Conservation (phyloP, 495 filamentous ascomycete genomes). For the Podospora didyma region DNA sequence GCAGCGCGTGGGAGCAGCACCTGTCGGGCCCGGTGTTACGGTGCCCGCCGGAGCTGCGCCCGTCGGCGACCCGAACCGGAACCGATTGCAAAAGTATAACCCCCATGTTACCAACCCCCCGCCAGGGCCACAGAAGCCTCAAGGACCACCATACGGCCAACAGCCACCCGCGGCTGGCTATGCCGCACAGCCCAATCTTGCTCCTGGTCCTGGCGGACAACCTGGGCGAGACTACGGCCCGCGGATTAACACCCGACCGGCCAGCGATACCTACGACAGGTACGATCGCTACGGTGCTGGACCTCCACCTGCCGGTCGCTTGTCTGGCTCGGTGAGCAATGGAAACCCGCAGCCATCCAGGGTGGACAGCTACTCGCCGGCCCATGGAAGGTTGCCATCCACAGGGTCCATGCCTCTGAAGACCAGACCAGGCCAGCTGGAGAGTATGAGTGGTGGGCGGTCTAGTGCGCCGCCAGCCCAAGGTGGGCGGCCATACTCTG, state of each 20-base stretch:
- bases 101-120: slow-evolving; percentile 20
- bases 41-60: slow-evolving; percentile 14
- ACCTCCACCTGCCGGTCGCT: slow-evolving; percentile 11
- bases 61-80: slow-evolving; percentile 23
- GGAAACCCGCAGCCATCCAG: slow-evolving; percentile 22
- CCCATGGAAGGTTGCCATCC: slow-evolving; percentile 12
- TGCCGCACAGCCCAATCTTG: slow-evolving; percentile 2
- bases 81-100: slow-evolving; percentile 36
- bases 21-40: slow-evolving; percentile 6
- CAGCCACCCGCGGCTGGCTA: slow-evolving; percentile 14
- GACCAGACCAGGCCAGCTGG: slow-evolving; percentile 19
- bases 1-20: slow-evolving; percentile 11
- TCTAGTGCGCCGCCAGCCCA: slow-evolving; percentile 31
- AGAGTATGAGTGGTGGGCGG: slow-evolving; percentile 19
- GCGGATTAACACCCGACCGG: slow-evolving; percentile 19
- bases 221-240: slow-evolving; percentile 25
- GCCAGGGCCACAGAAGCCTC: slow-evolving; percentile 9
- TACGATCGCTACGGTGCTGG: slow-evolving; percentile 17
- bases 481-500: slow-evolving; percentile 3
- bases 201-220: neutral
- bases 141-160: slow-evolving; percentile 26
- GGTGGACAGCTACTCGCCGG: slow-evolving; percentile 20
- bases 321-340: slow-evolving; percentile 4
- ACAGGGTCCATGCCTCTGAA: slow-evolving; percentile 14
- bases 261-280: slow-evolving; percentile 22